Conservation (phyloP, 345 rosid genomes). For the Excoecaria agallocha region DNA sequence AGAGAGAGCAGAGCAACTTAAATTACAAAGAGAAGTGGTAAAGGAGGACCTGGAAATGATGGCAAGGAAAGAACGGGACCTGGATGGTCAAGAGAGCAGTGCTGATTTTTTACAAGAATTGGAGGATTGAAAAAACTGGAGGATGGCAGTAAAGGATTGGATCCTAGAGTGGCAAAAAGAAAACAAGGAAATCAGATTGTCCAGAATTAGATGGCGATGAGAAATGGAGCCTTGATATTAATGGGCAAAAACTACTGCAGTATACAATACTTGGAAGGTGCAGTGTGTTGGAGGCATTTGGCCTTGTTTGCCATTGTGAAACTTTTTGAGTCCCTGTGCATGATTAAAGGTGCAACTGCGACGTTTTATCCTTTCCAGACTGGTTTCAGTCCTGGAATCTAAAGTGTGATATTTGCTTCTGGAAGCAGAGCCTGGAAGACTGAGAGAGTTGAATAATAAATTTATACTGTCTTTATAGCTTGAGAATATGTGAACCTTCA, state of each 20-base stretch:
- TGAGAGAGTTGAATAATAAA: background rate
- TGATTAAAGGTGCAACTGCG: background rate
- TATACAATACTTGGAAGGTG: background rate
- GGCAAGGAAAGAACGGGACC: conserved; percentile 29
- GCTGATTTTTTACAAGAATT: background rate
- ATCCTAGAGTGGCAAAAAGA: background rate
- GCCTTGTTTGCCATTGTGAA: background rate
- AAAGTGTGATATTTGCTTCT: background rate
- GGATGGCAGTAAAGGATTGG: background rate
- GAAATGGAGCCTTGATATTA: background rate
- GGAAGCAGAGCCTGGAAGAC: background rate
- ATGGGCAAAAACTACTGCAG: background rate
- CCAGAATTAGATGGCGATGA: background rate
- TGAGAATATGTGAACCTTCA: background rate
- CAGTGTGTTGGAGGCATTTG: background rate
- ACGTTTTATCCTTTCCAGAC: no score
- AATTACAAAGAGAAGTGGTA: conserved; percentile 37
- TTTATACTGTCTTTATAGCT: background rate
- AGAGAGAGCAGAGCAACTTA: conserved; percentile 50
- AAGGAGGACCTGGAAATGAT: conserved; percentile 38
- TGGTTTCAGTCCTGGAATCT: background rate
- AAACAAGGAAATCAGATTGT: background rate
- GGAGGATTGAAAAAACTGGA: background rate
- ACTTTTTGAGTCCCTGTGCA: no score
- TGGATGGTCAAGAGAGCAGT: conserved; percentile 16